phyloP scores from a whole-genome alignment of 352 stramenopile genomes.

The Phytopythium ostracodes region DNA sequence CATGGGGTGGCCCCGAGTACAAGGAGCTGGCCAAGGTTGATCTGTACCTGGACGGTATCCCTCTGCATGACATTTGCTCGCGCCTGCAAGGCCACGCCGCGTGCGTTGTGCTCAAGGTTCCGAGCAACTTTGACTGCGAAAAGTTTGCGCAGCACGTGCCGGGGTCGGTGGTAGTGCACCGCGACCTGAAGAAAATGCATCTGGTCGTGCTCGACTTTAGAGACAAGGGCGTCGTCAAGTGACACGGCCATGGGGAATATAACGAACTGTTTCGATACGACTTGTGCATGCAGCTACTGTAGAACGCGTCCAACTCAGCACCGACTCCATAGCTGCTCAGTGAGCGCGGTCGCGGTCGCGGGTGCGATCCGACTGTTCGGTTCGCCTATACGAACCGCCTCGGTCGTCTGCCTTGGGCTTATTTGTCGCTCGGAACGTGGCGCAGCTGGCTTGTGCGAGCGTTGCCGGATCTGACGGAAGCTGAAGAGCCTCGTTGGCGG shows the following conservation, averaged over 20 bases:
- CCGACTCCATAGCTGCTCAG: background rate
- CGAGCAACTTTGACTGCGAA: constrained; percentile 75
- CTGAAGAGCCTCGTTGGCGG: background rate
- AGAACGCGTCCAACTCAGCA: too few species aligned
- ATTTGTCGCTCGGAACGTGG: background rate
- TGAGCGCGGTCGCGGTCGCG: background rate
- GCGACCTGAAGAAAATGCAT: constrained; percentile 81
- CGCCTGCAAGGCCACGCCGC: constrained; percentile 36
- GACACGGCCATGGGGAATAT: background rate
- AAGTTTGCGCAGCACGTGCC: constrained; percentile 63
- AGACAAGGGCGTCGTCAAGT: background rate
- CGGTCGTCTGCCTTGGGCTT: background rate
- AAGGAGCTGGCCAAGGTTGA: constrained; percentile 67
- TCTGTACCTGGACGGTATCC: constrained; percentile 56
- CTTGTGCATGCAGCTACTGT: background rate
- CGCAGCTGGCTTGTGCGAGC: background rate
- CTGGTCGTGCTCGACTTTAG: constrained; percentile 65
- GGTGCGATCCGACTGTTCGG: background rate
- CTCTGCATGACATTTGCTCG: constrained; percentile 63
- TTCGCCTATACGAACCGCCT: background rate
- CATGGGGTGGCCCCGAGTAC: constrained; percentile 82
- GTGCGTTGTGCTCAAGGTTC: constrained; percentile 76
- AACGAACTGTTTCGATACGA: background rate
- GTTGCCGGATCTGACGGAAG: background rate
- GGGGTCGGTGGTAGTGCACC: constrained; percentile 46